Conservation (phyloP, 225 moss, liverwort and hornwort species). For the Anthoceros angustus region DNA sequence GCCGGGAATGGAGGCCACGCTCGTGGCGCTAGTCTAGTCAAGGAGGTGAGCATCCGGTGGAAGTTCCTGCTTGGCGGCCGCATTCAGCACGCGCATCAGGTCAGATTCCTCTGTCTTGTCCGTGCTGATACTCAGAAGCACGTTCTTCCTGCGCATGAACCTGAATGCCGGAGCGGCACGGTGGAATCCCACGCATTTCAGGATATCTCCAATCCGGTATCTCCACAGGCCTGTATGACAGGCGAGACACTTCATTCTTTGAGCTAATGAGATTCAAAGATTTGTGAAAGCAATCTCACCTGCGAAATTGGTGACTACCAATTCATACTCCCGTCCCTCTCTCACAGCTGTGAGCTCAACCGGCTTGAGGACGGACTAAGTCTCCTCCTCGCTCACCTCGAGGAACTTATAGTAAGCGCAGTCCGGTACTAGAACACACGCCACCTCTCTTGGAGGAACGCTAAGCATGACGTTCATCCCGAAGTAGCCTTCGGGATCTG, state of each 20-base stretch:
- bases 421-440: neutral
- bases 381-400: neutral
- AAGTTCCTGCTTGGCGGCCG: slow-evolving; percentile 17
- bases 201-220: slow-evolving; percentile 58
- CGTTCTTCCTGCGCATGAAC: slow-evolving; percentile 46
- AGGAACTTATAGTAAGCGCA: slow-evolving; percentile 6
- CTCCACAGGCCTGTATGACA: slow-evolving; percentile 48
- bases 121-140: slow-evolving; percentile 37
- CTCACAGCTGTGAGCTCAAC: slow-evolving; percentile 9
- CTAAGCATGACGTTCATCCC: neutral
- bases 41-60: slow-evolving; percentile 34
- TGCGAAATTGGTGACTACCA: slow-evolving; percentile 6
- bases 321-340: slow-evolving; percentile 7
- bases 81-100: slow-evolving; percentile 34
- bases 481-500: neutral
- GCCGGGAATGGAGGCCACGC: slow-evolving; percentile 33
- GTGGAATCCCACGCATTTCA: slow-evolving; percentile 50
- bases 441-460: neutral
- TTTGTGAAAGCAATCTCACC: slow-evolving; percentile 7
- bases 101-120: slow-evolving; percentile 71
- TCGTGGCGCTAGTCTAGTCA: slow-evolving; percentile 50
- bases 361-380: neutral
- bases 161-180: slow-evolving; percentile 37
- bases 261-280: too few relatives aligned
- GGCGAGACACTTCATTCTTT: too few relatives aligned